Evolutionary conservation across 2,329 filamentous ascomycete species (phyloP), one percentile per base, ranked within the genome.

Genomic region (Lachnellula subtilissima): DNA sequence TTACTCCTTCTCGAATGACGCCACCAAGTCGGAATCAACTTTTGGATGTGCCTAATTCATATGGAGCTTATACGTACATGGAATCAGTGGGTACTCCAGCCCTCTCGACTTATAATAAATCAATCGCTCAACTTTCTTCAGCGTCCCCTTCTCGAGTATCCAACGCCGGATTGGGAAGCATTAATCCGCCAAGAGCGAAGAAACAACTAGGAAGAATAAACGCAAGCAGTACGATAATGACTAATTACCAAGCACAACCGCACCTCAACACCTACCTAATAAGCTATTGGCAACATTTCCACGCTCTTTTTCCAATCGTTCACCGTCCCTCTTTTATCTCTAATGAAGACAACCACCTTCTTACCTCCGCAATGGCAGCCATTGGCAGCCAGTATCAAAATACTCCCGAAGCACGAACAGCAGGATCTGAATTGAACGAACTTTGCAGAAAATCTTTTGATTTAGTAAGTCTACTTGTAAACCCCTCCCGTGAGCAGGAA

Each of bases 71-170:
- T 58, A 25, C 17, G 17, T 63, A 61, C 48, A 65, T 69, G 66
- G 67, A 69, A 66, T 63, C 66, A 66, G 67, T 68, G 65, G 67
- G 66, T 68, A 65, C 64, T 66, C 66, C 67, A 65, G 54, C 64
- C 63, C 62, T 63, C 52, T 61, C 67, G 62, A 65, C 65, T 50
- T 62, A 62, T 65, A 61, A 48, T 56, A 67, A 65, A 54, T 57
- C 66, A 55, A 53, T 67, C 56, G 61, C 66, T 67, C 66, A 67
- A 65, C 56, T 57, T 60, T 62, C 63, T 63, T 48, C 66, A 67
- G 67, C 64, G 42, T 63, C 63, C 56, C 54, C 65, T 53, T 53
- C 64, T 57, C 58, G 61, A 63, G 53, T 64, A 60, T 60, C 62
- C 60, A 55, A 56, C 55, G n/a, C 65, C 57, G 52, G 63, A 65